These are phyloP conservation scores for Yamadazyma taylorii DNA, from an alignment of 1,139 yeast genomes.

Conservation along the genomic window DNA sequence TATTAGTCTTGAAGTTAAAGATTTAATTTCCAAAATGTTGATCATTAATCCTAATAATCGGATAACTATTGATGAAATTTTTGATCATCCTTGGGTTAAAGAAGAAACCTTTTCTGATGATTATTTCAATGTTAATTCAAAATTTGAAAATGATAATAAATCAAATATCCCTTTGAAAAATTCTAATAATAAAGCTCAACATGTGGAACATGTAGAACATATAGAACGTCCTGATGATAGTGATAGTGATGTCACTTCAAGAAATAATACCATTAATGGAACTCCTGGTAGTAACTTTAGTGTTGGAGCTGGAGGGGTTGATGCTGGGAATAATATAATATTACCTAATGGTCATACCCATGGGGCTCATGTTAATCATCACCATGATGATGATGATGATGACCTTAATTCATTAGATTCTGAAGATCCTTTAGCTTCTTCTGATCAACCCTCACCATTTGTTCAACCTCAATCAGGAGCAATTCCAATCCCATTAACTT, in stretches of 20 bases:
- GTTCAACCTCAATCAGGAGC: constrained; percentile 8
- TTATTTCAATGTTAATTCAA: constrained; percentile 18
- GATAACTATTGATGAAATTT: constrained; percentile 61
- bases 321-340: too few relatives aligned
- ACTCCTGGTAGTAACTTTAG: background rate
- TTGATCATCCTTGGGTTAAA: constrained; percentile 50
- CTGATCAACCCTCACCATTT: constrained; percentile 21
- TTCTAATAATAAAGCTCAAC: constrained; percentile 4
- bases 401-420: constrained; percentile 8
- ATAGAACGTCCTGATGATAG: constrained; percentile 5
- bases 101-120: constrained; percentile 15
- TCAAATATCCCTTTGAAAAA: constrained; percentile 1
- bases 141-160: constrained; percentile 13
- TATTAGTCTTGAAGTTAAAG: constrained; percentile 74
- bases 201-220: constrained; percentile 11
- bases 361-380: background rate
- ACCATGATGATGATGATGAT: constrained; percentile 4
- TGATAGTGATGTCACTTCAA: constrained; percentile 2
- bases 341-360: too few relatives aligned
- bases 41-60: constrained; percentile 65
- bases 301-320: background rate
- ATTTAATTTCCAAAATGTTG: constrained; percentile 55
- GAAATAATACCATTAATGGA: background rate
- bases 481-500: constrained; percentile 7
- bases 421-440: constrained; percentile 12